Base-by-base conservation (phyloP, 1,284 basidiomycete genomes). In the Apiotrichum akiyoshidainum region DNA sequence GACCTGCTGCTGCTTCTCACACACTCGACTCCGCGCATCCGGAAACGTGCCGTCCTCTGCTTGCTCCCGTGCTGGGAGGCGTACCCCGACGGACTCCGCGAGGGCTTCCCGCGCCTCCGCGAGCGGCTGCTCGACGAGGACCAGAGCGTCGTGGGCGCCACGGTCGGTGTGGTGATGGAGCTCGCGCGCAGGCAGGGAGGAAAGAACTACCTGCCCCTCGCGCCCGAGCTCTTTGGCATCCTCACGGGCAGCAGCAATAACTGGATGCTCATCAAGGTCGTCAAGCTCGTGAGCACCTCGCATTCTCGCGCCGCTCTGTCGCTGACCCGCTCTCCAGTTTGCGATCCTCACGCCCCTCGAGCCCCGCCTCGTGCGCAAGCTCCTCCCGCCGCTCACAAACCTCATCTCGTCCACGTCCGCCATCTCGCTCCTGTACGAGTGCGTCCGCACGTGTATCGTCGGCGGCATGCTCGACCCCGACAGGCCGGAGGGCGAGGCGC, bases 261-360 rank as follows among this genome's bases (percentile, higher is more conserved):
- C 72, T 99, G 96, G 96, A 95, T 98, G 90, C 82, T 99, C 58
- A 99, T 99, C 80, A 99, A 99, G 81, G 89, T 98, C 51, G 88
- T 99, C 75, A 99, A 99, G 79, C 80, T 96, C 70, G 92, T 92
- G 72, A 71, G 84, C 73, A 31, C 26, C 26, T 31, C 4, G 26
- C 26, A 31, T 4, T 31, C 12, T 33, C 22, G 40, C 31, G 17
- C 19, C 12, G 5, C 37, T 39, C 17, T 54, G 26, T 39, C 11
- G 51, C 40, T 52, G 33, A 44, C 41, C 55, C 34, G 49, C 12
- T 6, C 22, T 57, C 17, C 66, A 96, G 93, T 96, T 97, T 78
- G 92, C 93, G 21, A 85, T 87, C 33, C 79, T 97, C 31, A 90
- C 90, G 0, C 95, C 94, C 2, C 82, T 91, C 65, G 96, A 99